These are phyloP conservation scores for Phytophthora multivora DNA, from an alignment of 352 stramenopile genomes.

Conservation along the genomic window DNA sequence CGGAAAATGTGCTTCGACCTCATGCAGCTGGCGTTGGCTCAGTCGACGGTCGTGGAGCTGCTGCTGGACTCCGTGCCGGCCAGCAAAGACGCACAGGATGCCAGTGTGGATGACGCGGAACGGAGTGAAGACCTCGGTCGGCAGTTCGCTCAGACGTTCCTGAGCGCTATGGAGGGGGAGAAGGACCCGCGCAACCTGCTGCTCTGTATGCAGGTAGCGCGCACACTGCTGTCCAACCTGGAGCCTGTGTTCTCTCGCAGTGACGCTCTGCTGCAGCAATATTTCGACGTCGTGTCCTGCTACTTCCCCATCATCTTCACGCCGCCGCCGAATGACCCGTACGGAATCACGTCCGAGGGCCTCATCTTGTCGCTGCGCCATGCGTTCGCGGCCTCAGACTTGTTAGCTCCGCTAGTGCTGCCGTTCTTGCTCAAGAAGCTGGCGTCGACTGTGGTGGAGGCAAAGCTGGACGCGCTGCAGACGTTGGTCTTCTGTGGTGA, in stretches of 20 bases:
- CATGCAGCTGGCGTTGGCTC: slow-evolving; percentile 71
- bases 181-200: slow-evolving; percentile 90
- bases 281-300: slow-evolving; percentile 91
- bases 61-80: slow-evolving; percentile 40
- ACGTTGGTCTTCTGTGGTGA: slow-evolving; percentile 86
- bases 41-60: slow-evolving; percentile 58
- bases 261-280: slow-evolving; percentile 77
- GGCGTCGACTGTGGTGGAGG: slow-evolving; percentile 70
- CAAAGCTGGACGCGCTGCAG: slow-evolving; percentile 81
- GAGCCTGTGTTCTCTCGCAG: slow-evolving; percentile 65
- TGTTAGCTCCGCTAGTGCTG: slow-evolving; percentile 80
- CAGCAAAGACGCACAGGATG: slow-evolving; percentile 22
- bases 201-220: slow-evolving; percentile 76
- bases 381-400: slow-evolving; percentile 78
- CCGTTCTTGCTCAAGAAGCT: slow-evolving; percentile 91
- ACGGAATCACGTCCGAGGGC: slow-evolving; percentile 90
- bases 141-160: slow-evolving; percentile 74
- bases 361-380: slow-evolving; percentile 79
- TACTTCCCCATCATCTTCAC: slow-evolving; percentile 94
- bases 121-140: slow-evolving; percentile 45
- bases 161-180: slow-evolving; percentile 88
- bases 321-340: slow-evolving; percentile 89
- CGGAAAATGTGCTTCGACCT: slow-evolving; percentile 87
- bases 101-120: slow-evolving; percentile 25
- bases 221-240: slow-evolving; percentile 61